These are phyloP conservation scores for Zychaea mexicana DNA, from an alignment of 371 early-diverging fungal species.

Conservation along the genomic window DNA sequence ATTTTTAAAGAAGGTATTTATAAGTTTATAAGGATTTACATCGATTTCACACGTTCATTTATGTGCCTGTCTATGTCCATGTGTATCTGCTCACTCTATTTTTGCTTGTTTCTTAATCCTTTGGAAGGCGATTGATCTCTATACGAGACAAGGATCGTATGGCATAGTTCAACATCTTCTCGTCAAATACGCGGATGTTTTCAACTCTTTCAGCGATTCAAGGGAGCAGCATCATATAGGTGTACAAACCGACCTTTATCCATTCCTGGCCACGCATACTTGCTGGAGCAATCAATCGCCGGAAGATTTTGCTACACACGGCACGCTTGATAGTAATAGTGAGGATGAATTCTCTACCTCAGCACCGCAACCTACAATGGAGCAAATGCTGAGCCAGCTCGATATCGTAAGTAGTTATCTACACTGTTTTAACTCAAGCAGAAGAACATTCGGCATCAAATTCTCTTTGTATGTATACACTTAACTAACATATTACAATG, in stretches of 20 bases:
- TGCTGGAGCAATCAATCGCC: constrained; percentile 31
- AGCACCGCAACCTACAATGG: constrained; percentile 36
- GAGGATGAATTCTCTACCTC: constrained; percentile 29
- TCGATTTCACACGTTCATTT: not conserved
- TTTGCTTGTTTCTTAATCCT: not conserved
- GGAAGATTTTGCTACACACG: not conserved
- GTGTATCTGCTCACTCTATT: not conserved
- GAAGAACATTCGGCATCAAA: constrained; percentile 24
- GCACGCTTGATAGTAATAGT: constrained; percentile 31
- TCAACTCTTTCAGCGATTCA: constrained; percentile 32
- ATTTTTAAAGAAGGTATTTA: constrained; percentile 31
- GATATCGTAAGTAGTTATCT: constrained; percentile 33
- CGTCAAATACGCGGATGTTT: constrained; percentile 21
- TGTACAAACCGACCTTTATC: constrained; percentile 44
- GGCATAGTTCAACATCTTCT: constrained; percentile 42
- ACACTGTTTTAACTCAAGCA: too few species aligned
- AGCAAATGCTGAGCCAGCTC: constrained; percentile 38
- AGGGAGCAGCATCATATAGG: constrained; percentile 32
- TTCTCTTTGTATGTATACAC: constrained; percentile 14
- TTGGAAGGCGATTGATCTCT: constrained; percentile 26
- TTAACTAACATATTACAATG: not conserved
- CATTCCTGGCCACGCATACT: constrained; percentile 33
- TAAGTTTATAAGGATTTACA: not conserved
- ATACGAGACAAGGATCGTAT: constrained; percentile 35
- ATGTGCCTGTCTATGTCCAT: constrained; percentile 7